These are phyloP conservation scores for Rhodotorula sp. DNA, from an alignment of 1,284 basidiomycete species.

Conservation along the genomic window DNA sequence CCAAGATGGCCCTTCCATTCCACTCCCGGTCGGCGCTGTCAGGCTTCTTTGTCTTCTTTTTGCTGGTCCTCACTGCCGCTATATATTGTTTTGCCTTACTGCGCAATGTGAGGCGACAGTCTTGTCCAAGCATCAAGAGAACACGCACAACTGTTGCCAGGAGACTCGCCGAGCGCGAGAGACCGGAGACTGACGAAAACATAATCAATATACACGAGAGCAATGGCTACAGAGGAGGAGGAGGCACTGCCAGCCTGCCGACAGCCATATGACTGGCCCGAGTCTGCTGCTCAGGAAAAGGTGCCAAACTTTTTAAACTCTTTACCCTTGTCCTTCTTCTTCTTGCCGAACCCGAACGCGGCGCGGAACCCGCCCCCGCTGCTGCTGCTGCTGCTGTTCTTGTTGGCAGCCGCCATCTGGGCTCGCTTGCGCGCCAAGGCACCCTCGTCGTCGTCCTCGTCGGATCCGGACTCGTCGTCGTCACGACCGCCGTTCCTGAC, in stretches of 20 bases:
- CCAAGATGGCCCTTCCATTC: slow-evolving; percentile 35
- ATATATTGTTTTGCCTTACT: not conserved
- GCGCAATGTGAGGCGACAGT: not conserved
- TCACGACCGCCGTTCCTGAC: not conserved
- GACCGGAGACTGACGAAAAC: not conserved
- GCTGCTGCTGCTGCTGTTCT: not conserved
- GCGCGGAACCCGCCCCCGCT: not conserved
- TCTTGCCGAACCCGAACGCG: slow-evolving; percentile 13
- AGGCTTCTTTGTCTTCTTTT: slow-evolving; percentile 15
- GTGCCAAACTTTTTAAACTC: slow-evolving; percentile 34
- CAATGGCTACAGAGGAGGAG: not conserved
- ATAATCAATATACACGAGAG: not conserved
- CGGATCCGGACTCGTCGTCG: not conserved
- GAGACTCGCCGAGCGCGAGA: too few species aligned
- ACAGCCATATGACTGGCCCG: too few species aligned
- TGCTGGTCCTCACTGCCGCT: not conserved
- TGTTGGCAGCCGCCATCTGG: not conserved
- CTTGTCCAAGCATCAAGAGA: not conserved
- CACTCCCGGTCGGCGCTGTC: slow-evolving; percentile 36
- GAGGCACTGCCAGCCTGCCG: too few species aligned
- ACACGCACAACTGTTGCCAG: too few species aligned
- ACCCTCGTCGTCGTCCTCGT: not conserved
- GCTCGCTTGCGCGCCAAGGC: not conserved
- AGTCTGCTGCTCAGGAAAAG: slow-evolving; percentile 7
- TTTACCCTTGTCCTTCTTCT: slow-evolving; percentile 34